These are phyloP conservation scores for Capronia americana DNA, from an alignment of 2,329 filamentous ascomycete species.

Conservation along the genomic window DNA sequence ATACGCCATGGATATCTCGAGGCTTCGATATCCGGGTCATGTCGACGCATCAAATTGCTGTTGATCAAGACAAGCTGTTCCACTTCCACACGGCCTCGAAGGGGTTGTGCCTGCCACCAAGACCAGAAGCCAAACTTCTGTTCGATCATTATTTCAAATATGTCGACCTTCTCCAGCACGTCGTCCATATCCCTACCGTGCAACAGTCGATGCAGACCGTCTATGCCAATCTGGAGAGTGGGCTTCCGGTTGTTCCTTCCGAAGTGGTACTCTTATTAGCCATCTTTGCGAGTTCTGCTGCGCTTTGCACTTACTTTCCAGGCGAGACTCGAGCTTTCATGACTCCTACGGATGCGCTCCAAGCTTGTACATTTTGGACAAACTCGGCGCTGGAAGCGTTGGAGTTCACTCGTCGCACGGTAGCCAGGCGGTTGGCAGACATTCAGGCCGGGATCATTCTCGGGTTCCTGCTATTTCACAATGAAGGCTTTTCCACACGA, in stretches of 20 bases:
- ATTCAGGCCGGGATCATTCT: constrained; percentile 34
- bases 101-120: constrained; percentile 41
- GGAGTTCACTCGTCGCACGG: constrained; percentile 30
- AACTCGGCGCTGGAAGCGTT: constrained; percentile 32
- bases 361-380: constrained; percentile 28
- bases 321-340: constrained; percentile 7
- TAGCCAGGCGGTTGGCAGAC: constrained; percentile 26
- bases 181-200: constrained; percentile 43
- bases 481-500: constrained; percentile 35
- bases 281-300: constrained; percentile 44
- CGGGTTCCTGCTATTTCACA: constrained; percentile 34
- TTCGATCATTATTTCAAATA: constrained; percentile 46
- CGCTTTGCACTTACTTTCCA: constrained; percentile 37
- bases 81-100: constrained; percentile 8
- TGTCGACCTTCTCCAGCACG: constrained; percentile 48
- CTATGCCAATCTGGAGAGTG: constrained; percentile 41
- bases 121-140: constrained; percentile 42
- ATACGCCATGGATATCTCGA: constrained; percentile 11
- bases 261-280: constrained; percentile 47
- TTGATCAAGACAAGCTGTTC: constrained; percentile 9
- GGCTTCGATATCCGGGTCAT: constrained; percentile 23
- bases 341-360: constrained; percentile 8
- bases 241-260: constrained; percentile 36
- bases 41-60: constrained; percentile 20
- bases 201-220: constrained; percentile 42